phyloP scores from a whole-genome alignment of 1,284 basidiomycete species.

The Lignosus rhinocerotis region DNA sequence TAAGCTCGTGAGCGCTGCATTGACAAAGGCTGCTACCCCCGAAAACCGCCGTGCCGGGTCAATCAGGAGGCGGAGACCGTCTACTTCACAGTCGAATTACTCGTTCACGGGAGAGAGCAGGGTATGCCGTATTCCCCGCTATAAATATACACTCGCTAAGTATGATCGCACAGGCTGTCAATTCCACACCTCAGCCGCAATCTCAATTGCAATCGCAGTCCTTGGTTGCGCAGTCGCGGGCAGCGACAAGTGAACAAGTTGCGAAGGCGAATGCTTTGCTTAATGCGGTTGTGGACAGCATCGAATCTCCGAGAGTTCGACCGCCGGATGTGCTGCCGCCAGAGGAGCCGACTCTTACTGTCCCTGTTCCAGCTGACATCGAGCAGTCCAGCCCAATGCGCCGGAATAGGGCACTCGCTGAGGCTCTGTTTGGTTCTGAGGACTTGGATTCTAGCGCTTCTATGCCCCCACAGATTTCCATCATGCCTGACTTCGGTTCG shows the following conservation, averaged over 20 bases:
- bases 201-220: constrained; percentile 9
- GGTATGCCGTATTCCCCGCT: constrained; percentile 29
- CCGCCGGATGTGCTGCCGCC: constrained; percentile 23
- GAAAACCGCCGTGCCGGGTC: constrained; percentile 57
- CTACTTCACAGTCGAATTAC: constrained; percentile 79
- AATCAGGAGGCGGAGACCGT: constrained; percentile 63
- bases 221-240: constrained; percentile 16
- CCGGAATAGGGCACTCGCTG: constrained; percentile 69
- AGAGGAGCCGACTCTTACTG: constrained; percentile 30
- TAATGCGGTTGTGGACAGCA: constrained; percentile 68
- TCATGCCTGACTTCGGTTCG: constrained; percentile 16
- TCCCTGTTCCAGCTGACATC: constrained; percentile 26
- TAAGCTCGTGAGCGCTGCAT: constrained; percentile 61
- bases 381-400: constrained; percentile 47
- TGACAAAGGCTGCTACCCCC: constrained; percentile 53
- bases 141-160: not conserved
- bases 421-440: constrained; percentile 65
- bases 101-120: constrained; percentile 52
- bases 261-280: constrained; percentile 65
- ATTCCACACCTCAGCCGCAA: constrained; percentile 47
- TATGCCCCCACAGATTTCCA: constrained; percentile 19
- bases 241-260: constrained; percentile 34
- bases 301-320: constrained; percentile 46
- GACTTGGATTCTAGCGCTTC: constrained; percentile 34
- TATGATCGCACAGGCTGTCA: constrained; percentile 46